Evolutionary conservation across 805 yeast species (phyloP), one percentile per base, ranked within the genome.

Genomic region (Candida tibetensis): DNA sequence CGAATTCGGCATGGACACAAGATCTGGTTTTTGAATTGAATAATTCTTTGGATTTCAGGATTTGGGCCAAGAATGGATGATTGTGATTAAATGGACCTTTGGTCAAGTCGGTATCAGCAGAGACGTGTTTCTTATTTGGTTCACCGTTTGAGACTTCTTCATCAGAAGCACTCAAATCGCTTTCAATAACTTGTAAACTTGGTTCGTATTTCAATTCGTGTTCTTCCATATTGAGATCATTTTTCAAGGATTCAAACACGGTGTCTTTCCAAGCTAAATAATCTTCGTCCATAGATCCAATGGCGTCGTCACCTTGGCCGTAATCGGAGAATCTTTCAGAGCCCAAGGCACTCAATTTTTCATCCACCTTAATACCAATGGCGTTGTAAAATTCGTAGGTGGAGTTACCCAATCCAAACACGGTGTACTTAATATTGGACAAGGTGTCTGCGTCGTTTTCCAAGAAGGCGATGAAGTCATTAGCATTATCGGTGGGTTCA

Each of bases 401-500:
- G 30, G 90, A 81, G 67, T 93, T 91, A 57, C 99, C 99, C 45
- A 91, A 76, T 14, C 97, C 98, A 56, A 91, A 93, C 36, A 88
- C 73, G 42, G 89, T 76, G 63, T 66, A 89, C 49, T 75, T 79
- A 45, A 89, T 55, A 43, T 74, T 76, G 5, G 72, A 55, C 51
- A 90, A 69, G 37, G 64, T 62, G 42, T 74, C 77, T 29, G 67
- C 74, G 35, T 74, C 77, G 37, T 71, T 62, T 23, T 79, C 76
- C 53, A 90, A 74, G 55, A 68, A 79, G 41, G 82, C 84, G 56
- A 79, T 81, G 58, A 93, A 87, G 27, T 79, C 80, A 29, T 77
- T 76, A n/a, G 97, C 93, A 52, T 87, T 86, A 60, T 91, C 99
- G 10, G 99, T 91, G 51, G 95, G 95, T 60, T 91, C 99, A 57